Base-by-base conservation (phyloP, 495 filamentous ascomycete species). In the Bacidia gigantensis region DNA sequence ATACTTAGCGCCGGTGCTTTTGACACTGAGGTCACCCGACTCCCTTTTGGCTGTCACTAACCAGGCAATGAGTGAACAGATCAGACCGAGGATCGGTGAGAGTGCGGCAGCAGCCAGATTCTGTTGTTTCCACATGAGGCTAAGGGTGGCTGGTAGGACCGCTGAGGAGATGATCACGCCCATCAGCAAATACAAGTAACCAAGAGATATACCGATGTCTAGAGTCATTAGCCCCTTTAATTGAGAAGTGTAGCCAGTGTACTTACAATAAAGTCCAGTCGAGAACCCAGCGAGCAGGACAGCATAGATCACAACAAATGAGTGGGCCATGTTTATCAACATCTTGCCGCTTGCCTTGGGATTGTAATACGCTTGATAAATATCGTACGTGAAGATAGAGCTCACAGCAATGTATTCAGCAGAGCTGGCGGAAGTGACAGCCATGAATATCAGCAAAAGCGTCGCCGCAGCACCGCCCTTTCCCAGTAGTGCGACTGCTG, bases 391-490 rank as follows among this genome's bases (percentile, higher is more conserved):
- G 67, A 82, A 83, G 66, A 97, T 94, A 24, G 84, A 89, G 20
- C 84, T 89, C 42, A 95, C 89, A 35, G 90, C 89, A 53, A 97
- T 95, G 25, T 95, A 69, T 64, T 96, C 86, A 0, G 87, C 84
- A 12, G 89, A 95, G 48, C 82, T 86, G 11, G 90, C 89, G 11
- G 80, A 86, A 2, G 90, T 97, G 42, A 96, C 89, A 17, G 90
- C 90, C 86, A 96, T 94, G 72, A 97, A 96, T 49, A 96, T 79
- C 51, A 97, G 81, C 12, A 97, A 69, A 0, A 93, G 76, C 0
- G 87, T 87, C 23, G 79, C 86, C 22, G 80, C 82, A 2, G 90
- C 90, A 26, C 90, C 90, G 10, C 89, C 89, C 60, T 83, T 86
- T 2, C 90, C 90, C 21, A 95, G 75, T 3, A 97, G 65, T n/a